Conservation (phyloP, 169 alveolate genomes). For the Eimeria sp. region DNA sequence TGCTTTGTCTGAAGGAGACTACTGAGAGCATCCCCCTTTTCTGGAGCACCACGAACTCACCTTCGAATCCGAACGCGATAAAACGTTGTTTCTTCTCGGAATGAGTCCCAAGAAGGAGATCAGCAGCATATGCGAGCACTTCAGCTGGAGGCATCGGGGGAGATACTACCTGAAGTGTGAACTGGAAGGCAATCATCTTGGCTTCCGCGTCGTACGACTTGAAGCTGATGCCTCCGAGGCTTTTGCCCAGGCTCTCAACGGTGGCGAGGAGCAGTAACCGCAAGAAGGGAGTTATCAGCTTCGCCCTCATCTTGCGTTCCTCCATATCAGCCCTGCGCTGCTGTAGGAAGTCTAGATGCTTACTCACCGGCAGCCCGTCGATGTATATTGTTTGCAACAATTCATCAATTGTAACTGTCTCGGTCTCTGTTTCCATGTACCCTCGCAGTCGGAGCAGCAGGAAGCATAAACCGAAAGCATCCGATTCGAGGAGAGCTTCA, state of each 20-base stretch:
- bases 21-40: background rate
- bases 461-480: conserved; percentile 10
- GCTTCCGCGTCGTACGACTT: conserved; percentile 18
- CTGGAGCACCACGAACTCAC: background rate
- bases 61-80: conserved; percentile 11
- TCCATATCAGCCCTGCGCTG: conserved; percentile 13
- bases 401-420: conserved; percentile 23
- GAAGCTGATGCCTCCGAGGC: conserved; percentile 34
- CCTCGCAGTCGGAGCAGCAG: background rate
- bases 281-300: background rate
- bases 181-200: conserved; percentile 1
- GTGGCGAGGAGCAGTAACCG: conserved; percentile 4
- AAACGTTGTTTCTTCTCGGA: background rate
- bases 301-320: conserved; percentile 39
- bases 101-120: conserved; percentile 5
- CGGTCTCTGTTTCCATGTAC: background rate
- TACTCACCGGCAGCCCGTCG: background rate
- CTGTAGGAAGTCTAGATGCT: conserved; percentile 36
- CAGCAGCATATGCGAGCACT: conserved; percentile 16
- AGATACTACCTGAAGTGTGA: background rate
- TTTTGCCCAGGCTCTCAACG: background rate
- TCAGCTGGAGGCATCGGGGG: conserved; percentile 15
- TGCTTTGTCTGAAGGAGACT: background rate
- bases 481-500: conserved; percentile 2
- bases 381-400: conserved; percentile 20